These are phyloP conservation scores for Begonia fuchsioides DNA, from an alignment of 306 rosid species.

Conservation along the genomic window DNA sequence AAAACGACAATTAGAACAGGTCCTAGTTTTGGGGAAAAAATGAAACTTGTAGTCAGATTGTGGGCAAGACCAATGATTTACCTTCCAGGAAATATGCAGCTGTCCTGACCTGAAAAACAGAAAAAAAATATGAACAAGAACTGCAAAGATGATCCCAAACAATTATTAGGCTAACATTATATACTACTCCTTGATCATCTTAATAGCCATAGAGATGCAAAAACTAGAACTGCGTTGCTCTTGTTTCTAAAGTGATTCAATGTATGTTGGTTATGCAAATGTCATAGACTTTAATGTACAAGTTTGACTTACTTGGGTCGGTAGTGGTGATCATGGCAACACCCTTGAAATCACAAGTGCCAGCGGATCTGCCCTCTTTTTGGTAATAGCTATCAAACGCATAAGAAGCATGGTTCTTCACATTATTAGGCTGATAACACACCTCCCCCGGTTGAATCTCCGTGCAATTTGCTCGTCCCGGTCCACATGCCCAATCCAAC, in stretches of 20 bases:
- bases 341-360: constrained; percentile 81
- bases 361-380: constrained; percentile 38
- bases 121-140: constrained; percentile 2
- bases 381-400: constrained; percentile 91
- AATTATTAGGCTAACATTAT: too few species aligned
- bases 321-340: constrained; percentile 69
- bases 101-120: constrained; percentile 56
- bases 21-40: too few species aligned
- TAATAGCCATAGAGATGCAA: too few species aligned
- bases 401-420: constrained; percentile 68
- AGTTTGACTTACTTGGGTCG: constrained; percentile 60
- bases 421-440: constrained; percentile 67
- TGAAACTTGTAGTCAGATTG: too few species aligned
- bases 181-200: too few species aligned
- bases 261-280: too few species aligned
- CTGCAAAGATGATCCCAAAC: too few species aligned
- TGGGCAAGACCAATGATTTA: constrained; percentile 13
- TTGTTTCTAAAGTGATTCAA: too few species aligned
- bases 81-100: constrained; percentile 89
- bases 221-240: too few species aligned
- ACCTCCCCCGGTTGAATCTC: constrained; percentile 77
- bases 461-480: constrained; percentile 63
- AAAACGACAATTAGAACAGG: not conserved
- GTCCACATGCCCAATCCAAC: constrained; percentile 87
- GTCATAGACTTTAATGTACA: not conserved